A percentile compares a stretch with the other conserved stretches of the same genome.
phyloP scores from a whole-genome alignment of 2,329 filamentous ascomycete species.

The Alternaria arbusti region DNA sequence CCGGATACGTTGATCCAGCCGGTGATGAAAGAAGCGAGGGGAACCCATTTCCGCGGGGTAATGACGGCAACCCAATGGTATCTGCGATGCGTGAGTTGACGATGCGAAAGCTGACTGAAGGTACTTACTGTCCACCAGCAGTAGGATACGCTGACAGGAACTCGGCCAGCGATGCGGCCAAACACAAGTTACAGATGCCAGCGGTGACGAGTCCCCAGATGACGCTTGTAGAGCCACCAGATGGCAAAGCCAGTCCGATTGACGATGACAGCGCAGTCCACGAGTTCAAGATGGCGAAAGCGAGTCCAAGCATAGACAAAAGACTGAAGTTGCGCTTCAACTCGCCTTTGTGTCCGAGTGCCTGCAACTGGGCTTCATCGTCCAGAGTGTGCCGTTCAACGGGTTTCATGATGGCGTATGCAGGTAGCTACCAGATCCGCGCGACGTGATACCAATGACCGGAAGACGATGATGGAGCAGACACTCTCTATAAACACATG shows the following conservation, averaged over 20 bases:
- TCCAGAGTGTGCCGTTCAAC: slow-evolving; percentile 26
- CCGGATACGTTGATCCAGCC: slow-evolving; percentile 78
- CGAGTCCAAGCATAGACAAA: slow-evolving; percentile 66
- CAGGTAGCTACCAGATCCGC: neutral
- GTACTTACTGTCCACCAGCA: slow-evolving; percentile 43
- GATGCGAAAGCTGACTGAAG: neutral
- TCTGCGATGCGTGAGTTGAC: slow-evolving; percentile 47
- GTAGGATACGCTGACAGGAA: slow-evolving; percentile 71
- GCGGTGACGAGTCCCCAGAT: slow-evolving; percentile 70
- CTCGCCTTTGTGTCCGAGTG: slow-evolving; percentile 64
- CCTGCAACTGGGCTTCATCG: slow-evolving; percentile 46
- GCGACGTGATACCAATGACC: neutral
- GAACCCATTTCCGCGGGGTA: slow-evolving; percentile 65
- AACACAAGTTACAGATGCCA: slow-evolving; percentile 70
- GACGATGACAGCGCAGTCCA: slow-evolving; percentile 68
- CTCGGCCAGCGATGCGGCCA: slow-evolving; percentile 73
- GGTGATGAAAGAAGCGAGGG: slow-evolving; percentile 71
- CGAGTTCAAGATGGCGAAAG: slow-evolving; percentile 68
- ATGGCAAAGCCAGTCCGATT: slow-evolving; percentile 68
- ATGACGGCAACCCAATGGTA: slow-evolving; percentile 77
- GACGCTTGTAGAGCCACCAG: slow-evolving; percentile 72
- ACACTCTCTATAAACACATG: neutral
- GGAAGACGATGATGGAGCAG: neutral
- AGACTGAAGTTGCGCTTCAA: slow-evolving; percentile 64
- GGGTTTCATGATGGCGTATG: slow-evolving; percentile 26